Evolutionary conservation across 169 alveolate genomes (phyloP), one percentile per base, ranked within the genome.

Genomic region (Perkinsus chesapeaki): DNA sequence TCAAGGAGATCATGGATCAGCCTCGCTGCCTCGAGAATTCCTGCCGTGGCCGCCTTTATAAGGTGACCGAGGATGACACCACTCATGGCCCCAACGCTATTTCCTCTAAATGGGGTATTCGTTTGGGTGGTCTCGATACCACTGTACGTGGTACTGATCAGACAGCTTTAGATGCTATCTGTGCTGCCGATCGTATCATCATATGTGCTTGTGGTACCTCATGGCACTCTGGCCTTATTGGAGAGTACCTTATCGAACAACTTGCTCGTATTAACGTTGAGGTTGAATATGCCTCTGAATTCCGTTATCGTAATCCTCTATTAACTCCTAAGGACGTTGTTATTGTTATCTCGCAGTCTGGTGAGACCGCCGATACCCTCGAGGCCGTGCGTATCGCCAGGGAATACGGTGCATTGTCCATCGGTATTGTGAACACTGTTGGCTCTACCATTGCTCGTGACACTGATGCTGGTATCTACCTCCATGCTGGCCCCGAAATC

Each of bases 401-500:
- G 47, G 7, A 39, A 27, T 12, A 73, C 12, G 39, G 39, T 73
- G 39, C 91, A 10, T 34, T 73, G n/a, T 73, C 91, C 12, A 94
- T 98, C 39, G 97, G 98, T 39, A 97, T 98, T 39, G 98, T 98
- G 34, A 98, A 98, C 93, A 96, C 96, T 7, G 99, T 98, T 31
- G 99, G 98, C 37, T 96, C 98, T 0, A 95, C 96, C 43, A 93
- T 98, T 38, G 99, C 99, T 20, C 97, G 98, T 92, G 95, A 96
- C 95, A 97, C 98, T 27, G 97, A 96, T 73, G 96, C 99, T 60
- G 99, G 99, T 0, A 99, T 98, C 39, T 98, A 98, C 95, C 94
- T 98, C 91, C 98, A 99, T 95, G 99, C 99, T 20, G 99, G 99
- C 20, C 95, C 99, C 92, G 99, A 99, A 94, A 98, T 98, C 20